A percentile compares a stretch with the other conserved stretches of the same genome.
phyloP scores from a whole-genome alignment of 192 early-diverging fungal genomes.

The Coemansia guatemalensis region DNA sequence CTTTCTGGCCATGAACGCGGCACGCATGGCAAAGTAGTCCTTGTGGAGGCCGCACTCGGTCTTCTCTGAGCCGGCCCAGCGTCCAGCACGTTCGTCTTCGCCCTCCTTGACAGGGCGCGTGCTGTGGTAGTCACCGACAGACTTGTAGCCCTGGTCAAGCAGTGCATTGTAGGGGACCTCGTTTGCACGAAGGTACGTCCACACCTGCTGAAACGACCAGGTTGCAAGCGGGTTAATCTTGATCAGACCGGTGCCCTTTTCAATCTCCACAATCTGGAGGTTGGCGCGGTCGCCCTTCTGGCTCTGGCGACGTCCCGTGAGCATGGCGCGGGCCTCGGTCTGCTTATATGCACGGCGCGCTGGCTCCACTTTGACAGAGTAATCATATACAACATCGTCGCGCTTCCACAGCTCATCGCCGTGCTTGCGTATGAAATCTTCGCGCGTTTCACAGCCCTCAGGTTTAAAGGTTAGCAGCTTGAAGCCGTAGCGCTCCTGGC shows the following conservation, averaged over 20 bases:
- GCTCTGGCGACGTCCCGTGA: constrained; percentile 86
- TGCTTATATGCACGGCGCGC: constrained; percentile 81
- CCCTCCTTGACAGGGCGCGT: constrained; percentile 69
- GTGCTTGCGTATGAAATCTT: constrained; percentile 70
- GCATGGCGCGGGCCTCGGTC: constrained; percentile 71
- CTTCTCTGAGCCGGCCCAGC: constrained; percentile 87
- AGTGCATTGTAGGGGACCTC: constrained; percentile 90
- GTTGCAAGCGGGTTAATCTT: constrained; percentile 91
- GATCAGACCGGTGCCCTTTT: constrained; percentile 70
- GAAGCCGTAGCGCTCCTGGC: constrained; percentile 66
- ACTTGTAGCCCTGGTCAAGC: constrained; percentile 87
- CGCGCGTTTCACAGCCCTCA: constrained; percentile 55
- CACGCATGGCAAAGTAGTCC: constrained; percentile 93
- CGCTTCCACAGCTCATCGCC: constrained; percentile 83
- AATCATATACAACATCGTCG: constrained; percentile 82
- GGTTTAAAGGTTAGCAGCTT: constrained; percentile 78
- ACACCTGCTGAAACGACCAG: constrained; percentile 90
- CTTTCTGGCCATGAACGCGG: constrained; percentile 71
- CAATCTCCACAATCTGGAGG: constrained; percentile 81
- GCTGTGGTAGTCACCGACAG: constrained; percentile 91
- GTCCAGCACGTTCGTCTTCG: constrained; percentile 80
- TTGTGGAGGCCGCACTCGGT: constrained; percentile 96
- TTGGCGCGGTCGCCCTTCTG: constrained; percentile 81
- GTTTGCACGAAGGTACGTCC: constrained; percentile 79
- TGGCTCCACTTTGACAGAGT: constrained; percentile 92